phyloP scores from a whole-genome alignment of 495 filamentous ascomycete species.

The Daldinia grandis region DNA sequence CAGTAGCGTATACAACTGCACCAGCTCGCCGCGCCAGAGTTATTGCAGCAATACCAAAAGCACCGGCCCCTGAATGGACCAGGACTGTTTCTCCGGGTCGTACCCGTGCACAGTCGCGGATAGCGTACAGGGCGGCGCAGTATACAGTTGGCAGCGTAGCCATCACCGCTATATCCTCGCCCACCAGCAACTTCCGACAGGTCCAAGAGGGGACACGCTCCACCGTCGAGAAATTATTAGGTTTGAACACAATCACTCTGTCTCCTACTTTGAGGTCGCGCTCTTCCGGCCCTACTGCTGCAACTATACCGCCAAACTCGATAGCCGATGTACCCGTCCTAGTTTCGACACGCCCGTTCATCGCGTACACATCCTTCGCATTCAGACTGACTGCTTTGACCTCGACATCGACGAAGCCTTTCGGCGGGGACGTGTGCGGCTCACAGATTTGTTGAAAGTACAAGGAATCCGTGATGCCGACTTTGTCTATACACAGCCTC shows the following conservation, averaged over 20 bases:
- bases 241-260: background rate
- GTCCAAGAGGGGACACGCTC: background rate
- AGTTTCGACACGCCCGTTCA: background rate
- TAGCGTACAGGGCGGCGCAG: background rate
- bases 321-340: background rate
- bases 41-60: slow-evolving; percentile 3
- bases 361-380: background rate
- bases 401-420: background rate
- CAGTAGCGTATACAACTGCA: background rate
- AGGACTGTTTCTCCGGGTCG: background rate
- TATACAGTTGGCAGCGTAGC: background rate
- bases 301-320: background rate
- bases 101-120: background rate
- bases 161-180: background rate
- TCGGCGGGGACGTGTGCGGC: background rate
- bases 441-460: background rate
- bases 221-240: background rate
- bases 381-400: background rate
- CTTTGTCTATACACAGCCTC: background rate
- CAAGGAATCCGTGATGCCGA: background rate
- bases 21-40: background rate
- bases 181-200: background rate
- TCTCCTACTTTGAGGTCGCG: background rate
- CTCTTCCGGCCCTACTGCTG: background rate
- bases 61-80: background rate